Base-by-base conservation (phyloP, 2,329 filamentous ascomycete species). In the Ophiostoma fasciatum region DNA sequence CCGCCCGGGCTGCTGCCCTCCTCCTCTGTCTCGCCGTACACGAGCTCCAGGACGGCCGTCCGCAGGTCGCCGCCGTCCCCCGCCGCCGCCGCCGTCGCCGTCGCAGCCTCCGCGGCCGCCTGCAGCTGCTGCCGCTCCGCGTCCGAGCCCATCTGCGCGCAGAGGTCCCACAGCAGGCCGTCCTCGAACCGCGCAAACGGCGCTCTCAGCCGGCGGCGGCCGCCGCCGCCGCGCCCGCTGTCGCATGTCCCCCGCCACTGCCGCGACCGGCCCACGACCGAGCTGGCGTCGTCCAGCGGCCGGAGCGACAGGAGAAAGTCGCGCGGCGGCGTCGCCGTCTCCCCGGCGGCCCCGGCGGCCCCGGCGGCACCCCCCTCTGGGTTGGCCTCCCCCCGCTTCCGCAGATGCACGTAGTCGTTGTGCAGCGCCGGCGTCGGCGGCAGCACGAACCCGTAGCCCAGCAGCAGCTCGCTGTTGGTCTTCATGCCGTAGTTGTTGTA, bases 401-500 rank as follows among this genome's bases (percentile, higher is more conserved):
- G 62, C 9, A 74, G 56, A 47, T 75, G 70, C 1, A 69, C 53
- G 47, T 74, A 74, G 50, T 74, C 71, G 45, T 74, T 74, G 49
- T 75, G 70, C 38, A 74, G 54, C 5, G 48, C 51, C 0, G 55
- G 51, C 0, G 59, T 60, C 36, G 62, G 56, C 2, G 65, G 62
- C 0, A 77, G 49, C 42, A 69, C 61, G 48, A 78, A 78, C 3
- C 73, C 72, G 47, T 79, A 79, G 0, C 66, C 73, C 2, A 78
- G 56, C 1, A 79, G 60, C 18, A 79, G 58, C 56, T 82, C 77
- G 40, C 76, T 78, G 47, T 84, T 85, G 7, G 78, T 81, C 54
- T 82, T 81, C 48, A 60, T 53, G 21, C 79, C 79, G 49, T 85
- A 85, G 51, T 82, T 83, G 58, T 82, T 82, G 48, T 64, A 76